A percentile compares a stretch with the other conserved stretches of the same genome.
phyloP scores from a whole-genome alignment of 1,284 basidiomycete species.

The Ustilago loliicola region DNA sequence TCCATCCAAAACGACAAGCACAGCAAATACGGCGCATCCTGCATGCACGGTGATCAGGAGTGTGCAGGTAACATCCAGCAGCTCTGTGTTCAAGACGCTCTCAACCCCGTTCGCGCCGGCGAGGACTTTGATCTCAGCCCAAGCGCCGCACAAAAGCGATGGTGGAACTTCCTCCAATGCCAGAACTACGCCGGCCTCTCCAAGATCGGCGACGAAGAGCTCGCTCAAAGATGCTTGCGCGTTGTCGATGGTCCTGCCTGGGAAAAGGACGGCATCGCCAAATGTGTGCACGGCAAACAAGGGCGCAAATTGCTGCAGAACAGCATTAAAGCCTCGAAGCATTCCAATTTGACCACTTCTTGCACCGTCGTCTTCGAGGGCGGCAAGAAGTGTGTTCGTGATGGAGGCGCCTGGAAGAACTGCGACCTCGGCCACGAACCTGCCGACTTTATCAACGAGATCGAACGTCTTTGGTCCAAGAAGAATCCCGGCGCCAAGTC shows the following conservation, averaged over 20 bases:
- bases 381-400: conserved; percentile 54
- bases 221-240: conserved; percentile 49
- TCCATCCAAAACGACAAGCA: conserved; percentile 25
- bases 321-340: conserved; percentile 43
- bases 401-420: conserved; percentile 58
- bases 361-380: conserved; percentile 59
- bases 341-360: conserved; percentile 29
- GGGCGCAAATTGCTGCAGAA: conserved; percentile 49
- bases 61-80: conserved; percentile 62
- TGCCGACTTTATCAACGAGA: conserved; percentile 56
- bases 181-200: conserved; percentile 50
- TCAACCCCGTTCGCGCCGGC: conserved; percentile 53
- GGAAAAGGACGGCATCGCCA: conserved; percentile 57
- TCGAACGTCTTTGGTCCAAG: conserved; percentile 49
- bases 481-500: conserved; percentile 28
- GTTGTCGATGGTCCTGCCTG: conserved; percentile 48
- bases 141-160: conserved; percentile 53
- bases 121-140: conserved; percentile 58
- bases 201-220: conserved; percentile 54
- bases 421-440: conserved; percentile 56
- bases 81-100: conserved; percentile 58
- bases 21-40: conserved; percentile 38
- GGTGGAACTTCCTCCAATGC: conserved; percentile 61
- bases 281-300: conserved; percentile 48
- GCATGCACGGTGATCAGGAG: conserved; percentile 58